Evolutionary conservation across 352 stramenopile genomes (phyloP), one percentile per base, ranked within the genome.

Genomic region (Globisporangium canariense): DNA sequence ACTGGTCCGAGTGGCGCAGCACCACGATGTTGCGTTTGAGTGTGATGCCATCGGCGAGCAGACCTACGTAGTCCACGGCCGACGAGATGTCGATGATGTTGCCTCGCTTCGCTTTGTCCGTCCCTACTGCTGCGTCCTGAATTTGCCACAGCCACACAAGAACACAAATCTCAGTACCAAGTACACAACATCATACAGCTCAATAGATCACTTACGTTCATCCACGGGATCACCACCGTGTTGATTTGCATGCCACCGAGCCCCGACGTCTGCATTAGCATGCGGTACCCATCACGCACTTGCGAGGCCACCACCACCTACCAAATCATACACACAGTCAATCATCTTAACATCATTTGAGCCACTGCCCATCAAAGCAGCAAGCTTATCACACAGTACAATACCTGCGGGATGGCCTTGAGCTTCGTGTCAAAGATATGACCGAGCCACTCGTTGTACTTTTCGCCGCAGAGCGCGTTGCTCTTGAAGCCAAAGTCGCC

Each of bases 171-270:
- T 49, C 7, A 49, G 43, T 11, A 49, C 18, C 43, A 22, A 49
- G 25, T 28, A 28, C 43, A 9, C 18, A 22, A 10, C 43, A 49
- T 47, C 41, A 10, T 6, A 22, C 8, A 22, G 8, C 4, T 43
- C 13, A 49, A 30, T 8, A 36, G 7, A 3, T 4, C 46, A 61
- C 67, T 25, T 60, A 80, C 62, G 22, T 70, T 49, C 5, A 75
- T 62, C 80, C 76, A 93, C 5, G 79, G 78, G 1, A 94, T 65
- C 25, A 82, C 77, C 4, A 94, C 75, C 5, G 81, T 91, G 68
- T 94, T 93, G 60, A 88, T 76, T 49, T 87, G 75, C 76, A 94
- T 86, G 3, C 83, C 86, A n/a, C 86, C 86, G 2, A 94, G 62
- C 0, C 86, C 86, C 18, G 72, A 78, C 0, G 73, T 79, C 49